Conservation (phyloP, 2,329 filamentous ascomycete species). For the Trichophyton schoenleinii region DNA sequence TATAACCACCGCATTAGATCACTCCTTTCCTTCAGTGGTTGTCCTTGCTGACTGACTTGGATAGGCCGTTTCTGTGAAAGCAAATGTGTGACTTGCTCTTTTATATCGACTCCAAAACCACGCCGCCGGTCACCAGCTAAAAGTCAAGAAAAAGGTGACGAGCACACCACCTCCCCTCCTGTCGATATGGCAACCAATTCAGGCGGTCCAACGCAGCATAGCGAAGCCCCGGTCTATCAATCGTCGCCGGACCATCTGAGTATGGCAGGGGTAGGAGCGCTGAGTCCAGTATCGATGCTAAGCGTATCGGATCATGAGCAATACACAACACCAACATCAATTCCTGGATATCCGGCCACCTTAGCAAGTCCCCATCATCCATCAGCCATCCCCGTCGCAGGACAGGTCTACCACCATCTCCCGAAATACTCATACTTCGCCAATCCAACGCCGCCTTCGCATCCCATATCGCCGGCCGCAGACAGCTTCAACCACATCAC, state of each 20-base stretch:
- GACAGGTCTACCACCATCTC: not conserved
- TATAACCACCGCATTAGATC: not conserved
- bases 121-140: not conserved
- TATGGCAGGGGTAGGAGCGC: not conserved
- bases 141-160: not conserved
- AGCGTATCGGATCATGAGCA: conserved; percentile 1
- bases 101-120: not conserved
- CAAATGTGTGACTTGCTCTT: not conserved
- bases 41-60: not conserved
- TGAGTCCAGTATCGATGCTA: conserved; percentile 1
- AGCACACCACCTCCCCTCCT: not conserved
- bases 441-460: not conserved
- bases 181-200: not conserved
- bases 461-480: not conserved
- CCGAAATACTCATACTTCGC: not conserved
- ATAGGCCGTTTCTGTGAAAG: conserved; percentile 3
- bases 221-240: not conserved
- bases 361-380: not conserved
- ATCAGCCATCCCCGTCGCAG: not conserved
- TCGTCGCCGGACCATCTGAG: not conserved
- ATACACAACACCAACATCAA: not conserved
- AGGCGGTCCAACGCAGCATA: not conserved
- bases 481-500: not conserved
- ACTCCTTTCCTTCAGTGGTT: not conserved
- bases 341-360: not conserved